Conservation (phyloP, 106 monocot species). For the Narthecium ossifragum region DNA sequence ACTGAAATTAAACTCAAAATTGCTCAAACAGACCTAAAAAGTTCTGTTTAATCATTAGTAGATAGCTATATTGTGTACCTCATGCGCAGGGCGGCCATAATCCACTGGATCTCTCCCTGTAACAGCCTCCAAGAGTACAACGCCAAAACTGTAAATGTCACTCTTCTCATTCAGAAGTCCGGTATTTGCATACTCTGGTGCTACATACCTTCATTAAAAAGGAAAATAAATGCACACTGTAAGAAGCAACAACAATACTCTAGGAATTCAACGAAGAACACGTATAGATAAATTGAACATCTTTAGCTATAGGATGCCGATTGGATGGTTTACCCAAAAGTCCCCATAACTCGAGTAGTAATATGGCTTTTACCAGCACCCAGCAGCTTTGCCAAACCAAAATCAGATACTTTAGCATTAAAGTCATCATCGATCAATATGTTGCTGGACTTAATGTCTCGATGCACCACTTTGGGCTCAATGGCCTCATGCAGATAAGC, state of each 20-base stretch:
- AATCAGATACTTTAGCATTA: conserved; percentile 68
- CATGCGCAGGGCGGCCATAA: conserved; percentile 60
- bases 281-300: neutral
- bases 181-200: conserved; percentile 74
- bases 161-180: conserved; percentile 72
- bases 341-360: conserved; percentile 67
- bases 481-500: conserved; percentile 72
- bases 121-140: conserved; percentile 61
- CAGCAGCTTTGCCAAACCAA: conserved; percentile 64
- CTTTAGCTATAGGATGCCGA: neutral
- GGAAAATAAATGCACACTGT: neutral
- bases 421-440: conserved; percentile 62
- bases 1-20: no score
- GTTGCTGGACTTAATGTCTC: conserved; percentile 70
- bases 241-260: neutral
- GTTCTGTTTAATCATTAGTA: no score
- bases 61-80: conserved; percentile 24
- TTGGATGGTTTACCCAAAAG: conserved; percentile 44
- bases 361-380: conserved; percentile 67
- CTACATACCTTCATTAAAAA: conserved; percentile 63
- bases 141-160: conserved; percentile 69
- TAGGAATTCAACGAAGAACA: neutral
- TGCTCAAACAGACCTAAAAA: no score
- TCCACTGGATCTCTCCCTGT: conserved; percentile 78
- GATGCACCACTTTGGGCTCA: conserved; percentile 71